Conservation (phyloP, 306 rosid genomes). For the Prunus mongolica region DNA sequence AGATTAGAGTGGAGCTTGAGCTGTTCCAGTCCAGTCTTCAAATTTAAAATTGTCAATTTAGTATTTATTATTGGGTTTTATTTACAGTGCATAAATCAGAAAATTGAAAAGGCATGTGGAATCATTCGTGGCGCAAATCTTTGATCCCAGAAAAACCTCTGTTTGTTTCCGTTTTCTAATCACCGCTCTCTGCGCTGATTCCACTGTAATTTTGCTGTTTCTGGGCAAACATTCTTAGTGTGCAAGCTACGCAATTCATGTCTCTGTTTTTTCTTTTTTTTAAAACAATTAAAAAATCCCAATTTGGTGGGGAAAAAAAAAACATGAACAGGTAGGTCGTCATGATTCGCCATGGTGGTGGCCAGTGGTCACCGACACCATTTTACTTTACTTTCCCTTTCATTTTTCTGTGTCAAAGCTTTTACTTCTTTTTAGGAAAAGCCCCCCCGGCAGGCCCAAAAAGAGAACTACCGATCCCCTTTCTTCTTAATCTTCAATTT, state of each 20-base stretch:
- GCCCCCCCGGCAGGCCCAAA: neutral
- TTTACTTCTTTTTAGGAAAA: slow-evolving; percentile 17
- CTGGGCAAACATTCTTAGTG: slow-evolving; percentile 47
- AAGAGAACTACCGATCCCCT: neutral
- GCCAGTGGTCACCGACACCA: slow-evolving; percentile 29
- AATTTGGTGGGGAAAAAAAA: neutral
- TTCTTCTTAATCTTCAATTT: neutral
- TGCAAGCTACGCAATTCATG: neutral
- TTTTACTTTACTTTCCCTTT: slow-evolving; percentile 11
- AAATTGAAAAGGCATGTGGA: no score
- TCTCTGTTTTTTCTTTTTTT: neutral
- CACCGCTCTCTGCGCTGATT: slow-evolving; percentile 19
- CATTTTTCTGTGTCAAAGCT: neutral
- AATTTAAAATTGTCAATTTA: no score
- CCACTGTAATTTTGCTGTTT: slow-evolving; percentile 10
- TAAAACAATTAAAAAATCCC: neutral
- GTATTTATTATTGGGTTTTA: no score
- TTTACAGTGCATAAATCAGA: no score
- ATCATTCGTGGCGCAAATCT: neutral
- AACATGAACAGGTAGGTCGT: neutral
- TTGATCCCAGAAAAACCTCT: neutral
- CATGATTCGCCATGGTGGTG: slow-evolving; percentile 20
- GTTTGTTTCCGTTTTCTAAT: neutral
- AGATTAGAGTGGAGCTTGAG: no score
- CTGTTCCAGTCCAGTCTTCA: no score